phyloP scores from a whole-genome alignment of 2,329 filamentous ascomycete species.

The Neofusicoccum cordaticola region DNA sequence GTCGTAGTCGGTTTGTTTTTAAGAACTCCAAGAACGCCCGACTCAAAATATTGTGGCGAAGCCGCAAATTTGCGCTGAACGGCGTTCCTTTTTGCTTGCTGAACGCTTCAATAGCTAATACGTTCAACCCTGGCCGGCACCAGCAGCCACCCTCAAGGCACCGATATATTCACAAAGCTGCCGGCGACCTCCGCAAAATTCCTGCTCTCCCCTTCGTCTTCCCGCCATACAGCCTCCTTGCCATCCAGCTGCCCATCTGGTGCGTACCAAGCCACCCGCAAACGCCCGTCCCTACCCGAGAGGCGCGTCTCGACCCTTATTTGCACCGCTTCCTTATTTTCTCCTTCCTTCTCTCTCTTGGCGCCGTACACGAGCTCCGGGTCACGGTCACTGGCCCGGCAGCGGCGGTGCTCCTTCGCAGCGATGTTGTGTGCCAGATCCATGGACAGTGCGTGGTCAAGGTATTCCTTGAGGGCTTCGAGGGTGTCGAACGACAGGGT shows the following conservation, averaged over 20 bases:
- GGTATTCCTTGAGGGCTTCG: constrained; percentile 4
- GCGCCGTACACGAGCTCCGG: background rate
- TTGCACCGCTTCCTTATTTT: background rate
- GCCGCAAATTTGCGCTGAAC: too few relatives aligned
- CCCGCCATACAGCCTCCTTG: background rate
- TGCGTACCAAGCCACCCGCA: background rate
- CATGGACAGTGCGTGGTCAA: constrained; percentile 8
- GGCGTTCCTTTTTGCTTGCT: background rate
- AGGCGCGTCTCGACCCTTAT: background rate
- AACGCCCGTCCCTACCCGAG: background rate
- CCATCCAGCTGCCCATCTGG: background rate
- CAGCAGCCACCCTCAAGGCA: background rate
- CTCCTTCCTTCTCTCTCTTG: background rate
- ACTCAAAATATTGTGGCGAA: too few relatives aligned
- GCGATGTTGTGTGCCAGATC: background rate
- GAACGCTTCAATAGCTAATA: background rate
- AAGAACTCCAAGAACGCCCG: too few relatives aligned
- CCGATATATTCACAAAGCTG: background rate
- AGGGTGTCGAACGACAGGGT: constrained; percentile 7
- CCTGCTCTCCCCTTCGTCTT: background rate
- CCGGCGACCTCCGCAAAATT: background rate
- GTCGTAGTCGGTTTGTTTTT: too few relatives aligned
- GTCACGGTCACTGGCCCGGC: background rate
- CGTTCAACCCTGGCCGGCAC: too few relatives aligned
- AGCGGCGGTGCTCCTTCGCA: background rate